These are phyloP conservation scores for Rhizophagus sp. DNA, from an alignment of 192 early-diverging fungal genomes.

Conservation along the genomic window DNA sequence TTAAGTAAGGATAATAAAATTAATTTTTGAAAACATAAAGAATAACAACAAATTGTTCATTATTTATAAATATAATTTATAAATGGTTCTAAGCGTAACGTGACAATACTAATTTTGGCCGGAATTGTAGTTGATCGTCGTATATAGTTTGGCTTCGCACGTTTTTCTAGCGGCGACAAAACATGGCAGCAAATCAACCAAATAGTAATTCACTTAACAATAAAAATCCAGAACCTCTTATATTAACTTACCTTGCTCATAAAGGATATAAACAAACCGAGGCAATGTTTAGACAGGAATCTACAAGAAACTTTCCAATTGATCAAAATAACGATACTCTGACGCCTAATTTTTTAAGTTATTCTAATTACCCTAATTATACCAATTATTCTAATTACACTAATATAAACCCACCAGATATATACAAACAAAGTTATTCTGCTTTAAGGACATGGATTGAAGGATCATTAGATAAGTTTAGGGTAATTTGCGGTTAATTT, in stretches of 20 bases:
- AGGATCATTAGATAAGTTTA: slow-evolving; percentile 92
- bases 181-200: not conserved
- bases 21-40: too few relatives aligned
- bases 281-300: slow-evolving; percentile 63
- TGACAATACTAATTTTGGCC: too few relatives aligned
- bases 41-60: too few relatives aligned
- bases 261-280: slow-evolving; percentile 74
- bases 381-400: slow-evolving; percentile 50
- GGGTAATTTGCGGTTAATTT: slow-evolving; percentile 41
- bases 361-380: slow-evolving; percentile 62
- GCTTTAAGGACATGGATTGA: slow-evolving; percentile 87
- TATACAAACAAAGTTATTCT: slow-evolving; percentile 79
- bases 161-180: not conserved
- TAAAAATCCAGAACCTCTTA: not conserved
- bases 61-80: too few relatives aligned
- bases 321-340: slow-evolving; percentile 54
- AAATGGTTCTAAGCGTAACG: too few relatives aligned
- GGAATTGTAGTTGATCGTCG: too few relatives aligned
- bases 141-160: not conserved
- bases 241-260: slow-evolving; percentile 53
- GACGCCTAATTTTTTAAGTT: slow-evolving; percentile 62
- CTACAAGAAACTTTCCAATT: slow-evolving; percentile 42
- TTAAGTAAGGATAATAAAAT: too few relatives aligned
- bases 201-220: not conserved
- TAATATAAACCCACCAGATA: slow-evolving; percentile 71